Percentiles rank a stretch among this genome's conserved stretches.
Conservation (phyloP, 371 early-diverging fungal species). For the Apophysomyces ossiformis region DNA sequence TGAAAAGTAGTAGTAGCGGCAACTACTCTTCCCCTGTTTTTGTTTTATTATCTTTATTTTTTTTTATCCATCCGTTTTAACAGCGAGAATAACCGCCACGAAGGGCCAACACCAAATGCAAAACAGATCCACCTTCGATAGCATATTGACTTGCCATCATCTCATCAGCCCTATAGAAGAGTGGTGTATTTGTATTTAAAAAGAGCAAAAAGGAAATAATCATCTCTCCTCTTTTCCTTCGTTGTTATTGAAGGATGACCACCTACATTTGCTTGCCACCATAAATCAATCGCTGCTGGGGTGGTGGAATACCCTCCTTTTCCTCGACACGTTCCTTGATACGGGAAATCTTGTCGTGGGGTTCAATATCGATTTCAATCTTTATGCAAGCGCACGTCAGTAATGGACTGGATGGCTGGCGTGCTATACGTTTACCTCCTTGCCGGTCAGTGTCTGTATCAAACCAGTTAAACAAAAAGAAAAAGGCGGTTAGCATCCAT, state of each 20-base stretch:
- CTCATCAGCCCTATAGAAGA: constrained; percentile 78
- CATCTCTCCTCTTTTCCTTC: neutral
- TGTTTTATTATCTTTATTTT: no score
- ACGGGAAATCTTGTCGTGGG: constrained; percentile 84
- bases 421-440: constrained; percentile 66
- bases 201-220: no score
- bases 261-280: constrained; percentile 93
- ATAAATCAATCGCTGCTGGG: constrained; percentile 95
- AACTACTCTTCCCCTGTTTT: no score
- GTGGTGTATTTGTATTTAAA: no score
- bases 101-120: constrained; percentile 97
- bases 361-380: constrained; percentile 95
- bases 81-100: constrained; percentile 85
- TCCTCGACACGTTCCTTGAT: constrained; percentile 96
- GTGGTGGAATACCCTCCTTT: constrained; percentile 97
- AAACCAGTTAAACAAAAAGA: constrained; percentile 5
- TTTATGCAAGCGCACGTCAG: constrained; percentile 31
- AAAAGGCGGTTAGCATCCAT: neutral
- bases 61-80: no score
- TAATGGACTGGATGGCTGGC: neutral
- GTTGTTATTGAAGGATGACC: neutral
- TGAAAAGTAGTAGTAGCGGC: neutral
- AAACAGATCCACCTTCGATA: constrained; percentile 88
- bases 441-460: constrained; percentile 90
- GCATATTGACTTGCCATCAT: constrained; percentile 78